Evolutionary conservation across 2,329 filamentous ascomycete genomes (phyloP), one percentile per base, ranked within the genome.

Genomic region (Grosmannia huntii): DNA sequence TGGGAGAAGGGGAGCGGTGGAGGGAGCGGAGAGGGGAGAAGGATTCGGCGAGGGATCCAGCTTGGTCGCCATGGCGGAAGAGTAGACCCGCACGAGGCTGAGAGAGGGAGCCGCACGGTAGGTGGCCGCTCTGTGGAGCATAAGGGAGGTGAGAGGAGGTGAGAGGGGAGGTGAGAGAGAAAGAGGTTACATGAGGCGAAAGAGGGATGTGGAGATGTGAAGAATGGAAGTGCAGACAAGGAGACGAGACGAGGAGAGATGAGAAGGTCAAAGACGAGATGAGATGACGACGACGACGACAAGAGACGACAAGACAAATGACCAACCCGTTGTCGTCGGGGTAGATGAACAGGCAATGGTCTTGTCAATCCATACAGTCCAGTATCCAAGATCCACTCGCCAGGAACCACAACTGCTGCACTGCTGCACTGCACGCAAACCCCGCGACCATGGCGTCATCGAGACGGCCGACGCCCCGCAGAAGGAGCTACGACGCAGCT

Each of bases 71-170:
- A 28, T 27, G 21, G 36, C 16, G 14, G 36, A 38, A 16, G 12
- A 38, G 36, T 16, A 38, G 36, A 38, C 36, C 36, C 36, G 36
- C 36, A 38, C 48, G n/a, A 27, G 25, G 48, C 21, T 14, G 21
- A 50, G 19, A 21, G n/a, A 25, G 23, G 33, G n/a, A 49, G 28
- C 27, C 9, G 56, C 41, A 49, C 56, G 59, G 41, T 57, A 50
- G 33, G 50, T 19, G 31, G 48, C 58, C 44, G 58, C 31, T 52
- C 58, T 56, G 33, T 28, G 49, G 54, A 58, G 58, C 58, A 61
- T 61, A 27, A 54, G 56, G 53, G 31, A 33, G 31, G 31, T 33
- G 31, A 33, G 31, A 49, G 12, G 12, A 49, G 38, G 12, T 41
- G 41, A 5, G 41, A 5, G 16, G 7, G 5, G 41, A 44, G 41